Base-by-base conservation (phyloP, 2,329 filamentous ascomycete genomes). In the Lachnellula suecica region DNA sequence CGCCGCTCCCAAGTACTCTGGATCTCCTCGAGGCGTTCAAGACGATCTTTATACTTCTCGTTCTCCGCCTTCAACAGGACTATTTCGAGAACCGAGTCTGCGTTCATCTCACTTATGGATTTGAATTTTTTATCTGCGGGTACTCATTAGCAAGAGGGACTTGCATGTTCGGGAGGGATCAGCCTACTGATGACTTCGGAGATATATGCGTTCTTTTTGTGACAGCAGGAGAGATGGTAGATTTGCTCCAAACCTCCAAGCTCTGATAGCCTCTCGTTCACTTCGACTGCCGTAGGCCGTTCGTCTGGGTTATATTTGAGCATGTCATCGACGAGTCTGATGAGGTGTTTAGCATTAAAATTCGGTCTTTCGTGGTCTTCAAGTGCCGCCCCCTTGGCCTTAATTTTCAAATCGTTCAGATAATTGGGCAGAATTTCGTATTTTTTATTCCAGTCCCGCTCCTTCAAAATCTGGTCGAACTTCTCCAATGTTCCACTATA, bases 321-420 rank as follows among this genome's bases (percentile, higher is more conserved):
- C 80, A 83, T 83, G 22, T 71, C 69, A 38, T 77, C 73, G 1
- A 81, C 75, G 44, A 79, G 59, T 13, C 63, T 63, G 10, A 75
- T 57, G 9, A 74, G 57, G 43, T 76, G 73, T 29, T 71, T 71
- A 0, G 73, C 51, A 27, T 59, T 54, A 27, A 56, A 59, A 24
- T 8, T 56, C 8, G 52, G 53, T 10, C 41, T 44, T 24, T 63
- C 56, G 11, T 56, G 47, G 22, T 52, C 52, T 19, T 50, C 56
- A n/a, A 59, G 41, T 8, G 47, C 53, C 17, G 55, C 58, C 3
- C 37, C 19, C 4, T 53, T 47, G 11, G 56, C 60, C 17, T 45
- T 57, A 6, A 24, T 44, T 23, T 27, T 47, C 22, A 64, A 25
- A 13, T 61, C 47, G 4, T 47, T 34, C 0, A 63, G 47, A 38